Conservation (phyloP, 805 yeast species). For the Myxozyma monticola region DNA sequence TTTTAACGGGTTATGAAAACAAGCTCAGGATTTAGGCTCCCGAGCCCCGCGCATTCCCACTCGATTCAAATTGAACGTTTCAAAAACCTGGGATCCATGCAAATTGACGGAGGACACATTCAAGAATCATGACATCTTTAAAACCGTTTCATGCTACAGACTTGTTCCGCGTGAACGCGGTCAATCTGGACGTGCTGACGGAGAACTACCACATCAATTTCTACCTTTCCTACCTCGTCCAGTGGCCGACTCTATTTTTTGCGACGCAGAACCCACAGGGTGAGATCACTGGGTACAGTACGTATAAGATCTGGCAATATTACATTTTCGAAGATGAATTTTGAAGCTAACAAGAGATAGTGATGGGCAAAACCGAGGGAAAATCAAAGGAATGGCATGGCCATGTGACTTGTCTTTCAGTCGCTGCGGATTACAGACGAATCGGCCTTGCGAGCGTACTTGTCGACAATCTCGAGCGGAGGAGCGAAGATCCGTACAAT, state of each 20-base stretch:
- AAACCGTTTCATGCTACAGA: constrained; percentile 88
- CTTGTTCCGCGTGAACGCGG: constrained; percentile 65
- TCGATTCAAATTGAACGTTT: too few species aligned
- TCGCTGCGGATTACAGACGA: constrained; percentile 77
- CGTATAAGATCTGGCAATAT: not conserved
- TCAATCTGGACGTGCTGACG: constrained; percentile 85
- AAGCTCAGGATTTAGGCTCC: too few species aligned
- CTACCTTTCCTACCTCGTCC: constrained; percentile 75
- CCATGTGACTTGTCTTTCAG: constrained; percentile 94
- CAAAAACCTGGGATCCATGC: too few species aligned
- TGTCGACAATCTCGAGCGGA: constrained; percentile 69
- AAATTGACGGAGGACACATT: too few species aligned
- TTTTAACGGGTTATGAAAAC: too few species aligned
- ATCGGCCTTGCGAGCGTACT: constrained; percentile 81
- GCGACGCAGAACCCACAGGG: constrained; percentile 50
- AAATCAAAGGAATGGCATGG: constrained; percentile 85
- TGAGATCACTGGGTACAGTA: constrained; percentile 46
- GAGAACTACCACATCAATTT: constrained; percentile 86
- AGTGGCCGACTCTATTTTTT: constrained; percentile 90
- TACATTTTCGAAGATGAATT: not conserved
- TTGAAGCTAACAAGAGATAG: constrained; percentile 43
- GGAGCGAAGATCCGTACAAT: constrained; percentile 69
- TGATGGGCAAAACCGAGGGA: constrained; percentile 98
- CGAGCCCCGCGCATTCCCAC: too few species aligned
- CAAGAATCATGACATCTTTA: constrained; percentile 86